phyloP scores from a whole-genome alignment of 2,329 filamentous ascomycete species.

The Colletotrichum tropicale region DNA sequence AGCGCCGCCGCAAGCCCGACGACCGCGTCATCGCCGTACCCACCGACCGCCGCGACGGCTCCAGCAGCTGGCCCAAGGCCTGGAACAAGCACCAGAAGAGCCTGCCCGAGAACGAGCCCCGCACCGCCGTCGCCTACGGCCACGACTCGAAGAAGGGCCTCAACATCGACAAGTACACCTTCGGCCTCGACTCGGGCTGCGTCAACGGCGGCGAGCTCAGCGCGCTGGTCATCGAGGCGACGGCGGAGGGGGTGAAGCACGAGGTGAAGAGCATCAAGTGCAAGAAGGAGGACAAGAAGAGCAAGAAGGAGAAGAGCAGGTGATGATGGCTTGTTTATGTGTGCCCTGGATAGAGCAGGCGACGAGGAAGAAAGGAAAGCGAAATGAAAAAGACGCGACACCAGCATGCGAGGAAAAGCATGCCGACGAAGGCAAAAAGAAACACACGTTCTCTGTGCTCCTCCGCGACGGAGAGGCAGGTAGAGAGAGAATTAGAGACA shows the following conservation, averaged over 20 bases:
- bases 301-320: conserved; percentile 17
- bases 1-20: conserved; percentile 12
- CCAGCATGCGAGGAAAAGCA: background rate
- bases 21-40: conserved; percentile 38
- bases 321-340: background rate
- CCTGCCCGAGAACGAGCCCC: conserved; percentile 39
- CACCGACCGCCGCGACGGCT: conserved; percentile 52
- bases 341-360: background rate
- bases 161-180: conserved; percentile 66
- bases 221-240: conserved; percentile 73
- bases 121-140: conserved; percentile 78
- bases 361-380: background rate
- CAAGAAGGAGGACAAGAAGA: conserved; percentile 19
- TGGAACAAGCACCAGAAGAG: conserved; percentile 60
- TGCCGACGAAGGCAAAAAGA: background rate
- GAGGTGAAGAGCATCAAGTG: conserved; percentile 47
- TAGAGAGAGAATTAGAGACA: background rate
- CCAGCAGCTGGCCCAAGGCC: conserved; percentile 67
- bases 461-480: background rate
- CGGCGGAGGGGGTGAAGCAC: conserved; percentile 35
- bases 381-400: background rate
- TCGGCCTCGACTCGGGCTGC: conserved; percentile 87
- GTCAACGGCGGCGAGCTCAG: conserved; percentile 77
- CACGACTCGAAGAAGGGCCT: conserved; percentile 82
- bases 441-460: background rate